Conservation (phyloP, 2,329 filamentous ascomycete species). For the Nannizzia gypsea region DNA sequence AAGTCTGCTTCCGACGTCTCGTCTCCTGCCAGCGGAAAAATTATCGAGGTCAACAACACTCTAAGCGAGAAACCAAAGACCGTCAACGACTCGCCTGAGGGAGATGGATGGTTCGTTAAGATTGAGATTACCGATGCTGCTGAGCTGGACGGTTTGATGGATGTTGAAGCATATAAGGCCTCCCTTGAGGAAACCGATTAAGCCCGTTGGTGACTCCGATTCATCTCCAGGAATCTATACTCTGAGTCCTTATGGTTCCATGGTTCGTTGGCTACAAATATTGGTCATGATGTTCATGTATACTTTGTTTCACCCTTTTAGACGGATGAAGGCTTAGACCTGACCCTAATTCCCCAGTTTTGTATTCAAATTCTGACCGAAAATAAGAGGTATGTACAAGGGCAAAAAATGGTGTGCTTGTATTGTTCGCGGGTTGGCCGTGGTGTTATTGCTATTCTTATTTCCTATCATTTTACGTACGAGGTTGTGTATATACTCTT, state of each 20-base stretch:
- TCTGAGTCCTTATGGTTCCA: not conserved
- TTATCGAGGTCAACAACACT: conserved; percentile 59
- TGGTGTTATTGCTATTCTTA: not conserved
- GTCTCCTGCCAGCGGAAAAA: conserved; percentile 66
- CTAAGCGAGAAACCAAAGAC: conserved; percentile 75
- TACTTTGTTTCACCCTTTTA: not conserved
- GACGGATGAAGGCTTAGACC: not conserved
- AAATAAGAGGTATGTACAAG: not conserved
- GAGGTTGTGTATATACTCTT: conserved; percentile 1
- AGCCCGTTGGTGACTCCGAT: conserved; percentile 9
- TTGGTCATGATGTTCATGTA: not conserved
- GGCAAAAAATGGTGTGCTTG: too few species aligned
- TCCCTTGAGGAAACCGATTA: conserved; percentile 48
- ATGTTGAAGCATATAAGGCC: conserved; percentile 60
- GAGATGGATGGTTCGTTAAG: conserved; percentile 86
- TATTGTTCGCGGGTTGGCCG: not conserved
- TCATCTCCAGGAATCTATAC: not conserved
- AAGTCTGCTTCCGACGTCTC: conserved; percentile 98
- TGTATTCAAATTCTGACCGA: not conserved
- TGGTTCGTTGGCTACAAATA: not conserved
- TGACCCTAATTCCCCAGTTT: not conserved
- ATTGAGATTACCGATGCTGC: conserved; percentile 60
- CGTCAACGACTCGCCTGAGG: conserved; percentile 86
- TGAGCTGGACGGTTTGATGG: conserved; percentile 68
- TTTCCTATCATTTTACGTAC: not conserved